Evolutionary conservation across 306 rosid species (phyloP), one percentile per base, ranked within the genome.

Genomic region (Glycine soja): DNA sequence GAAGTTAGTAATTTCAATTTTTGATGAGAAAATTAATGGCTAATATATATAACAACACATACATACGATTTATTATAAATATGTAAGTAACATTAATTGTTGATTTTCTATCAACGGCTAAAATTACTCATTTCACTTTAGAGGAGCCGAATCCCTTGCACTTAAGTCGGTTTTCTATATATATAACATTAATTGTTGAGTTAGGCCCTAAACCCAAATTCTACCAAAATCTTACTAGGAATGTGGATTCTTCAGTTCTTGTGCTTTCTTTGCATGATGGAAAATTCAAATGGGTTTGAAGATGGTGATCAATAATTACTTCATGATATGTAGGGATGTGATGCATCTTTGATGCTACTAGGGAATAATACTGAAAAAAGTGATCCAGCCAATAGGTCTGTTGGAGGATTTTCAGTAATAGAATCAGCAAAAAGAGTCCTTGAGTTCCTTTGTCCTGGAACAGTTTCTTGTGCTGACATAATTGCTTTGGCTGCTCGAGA

Each of bases 391-490:
- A 93, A 90, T 79, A 80, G 64, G 13, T 91, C 97, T 3, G 83
- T 93, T 10, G 97, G 92, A 68, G 97, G 97, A 43, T 87, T 88
- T 83, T 70, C 89, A 32, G 94, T 87, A 1, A 87, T 93, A 50
- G 97, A 93, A 56, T 80, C 90, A 13, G 93, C 93, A 19, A 93
- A 93, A 75, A 82, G 93, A 54, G 64, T 75, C 47, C 84, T 88
- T 9, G 97, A 93, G 70, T 14, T 83, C 14, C 82, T 93, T 48
- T 93, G 97, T 78, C 97, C 97, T 0, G 84, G 63, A 82, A 86
- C 92, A 8, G 97, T 93, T 84, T 93, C 97, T 67, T 91, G 97
- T 57, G 96, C 97, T 46, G 97, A 93, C 81, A 85, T 93, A 69
- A 79, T 93, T 80, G 97, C 87, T 70, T 78, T 93, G 82, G 97